Conservation (phyloP, 352 stramenopile genomes). For the Phytophthora nicotianae region DNA sequence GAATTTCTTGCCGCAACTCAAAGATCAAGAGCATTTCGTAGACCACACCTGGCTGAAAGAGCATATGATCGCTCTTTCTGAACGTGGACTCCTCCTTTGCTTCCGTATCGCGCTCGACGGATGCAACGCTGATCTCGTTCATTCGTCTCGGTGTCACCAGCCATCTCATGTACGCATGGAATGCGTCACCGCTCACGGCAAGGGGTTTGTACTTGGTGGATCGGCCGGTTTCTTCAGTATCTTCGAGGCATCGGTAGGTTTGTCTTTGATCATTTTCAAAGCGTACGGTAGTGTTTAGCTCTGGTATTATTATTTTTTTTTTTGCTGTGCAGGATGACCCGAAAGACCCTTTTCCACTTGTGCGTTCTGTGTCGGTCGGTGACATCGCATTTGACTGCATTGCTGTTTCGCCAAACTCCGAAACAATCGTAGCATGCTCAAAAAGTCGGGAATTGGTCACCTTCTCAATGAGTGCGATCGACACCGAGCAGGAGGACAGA, state of each 20-base stretch:
- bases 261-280: not conserved
- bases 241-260: conserved; percentile 69
- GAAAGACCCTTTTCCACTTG: conserved; percentile 81
- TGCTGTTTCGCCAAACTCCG: conserved; percentile 65
- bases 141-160: conserved; percentile 69
- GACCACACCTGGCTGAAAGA: conserved; percentile 81
- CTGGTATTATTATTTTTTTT: not conserved
- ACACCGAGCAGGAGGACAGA: conserved; percentile 76
- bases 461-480: conserved; percentile 73
- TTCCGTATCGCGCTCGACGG: conserved; percentile 63
- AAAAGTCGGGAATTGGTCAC: conserved; percentile 72
- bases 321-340: conserved; percentile 55
- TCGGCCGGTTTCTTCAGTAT: conserved; percentile 79
- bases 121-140: conserved; percentile 63
- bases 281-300: not conserved
- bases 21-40: conserved; percentile 85
- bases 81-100: conserved; percentile 66
- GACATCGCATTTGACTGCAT: conserved; percentile 82
- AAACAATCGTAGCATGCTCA: conserved; percentile 65
- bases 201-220: conserved; percentile 78
- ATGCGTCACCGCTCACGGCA: conserved; percentile 63
- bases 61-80: conserved; percentile 73
- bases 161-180: conserved; percentile 74
- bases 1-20: conserved; percentile 73
- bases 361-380: conserved; percentile 68